Percentiles rank a stretch among this genome's conserved stretches.
Evolutionary conservation across 2,329 filamentous ascomycete species (phyloP).

Genomic region (Ploettnerulaceae sp.): DNA sequence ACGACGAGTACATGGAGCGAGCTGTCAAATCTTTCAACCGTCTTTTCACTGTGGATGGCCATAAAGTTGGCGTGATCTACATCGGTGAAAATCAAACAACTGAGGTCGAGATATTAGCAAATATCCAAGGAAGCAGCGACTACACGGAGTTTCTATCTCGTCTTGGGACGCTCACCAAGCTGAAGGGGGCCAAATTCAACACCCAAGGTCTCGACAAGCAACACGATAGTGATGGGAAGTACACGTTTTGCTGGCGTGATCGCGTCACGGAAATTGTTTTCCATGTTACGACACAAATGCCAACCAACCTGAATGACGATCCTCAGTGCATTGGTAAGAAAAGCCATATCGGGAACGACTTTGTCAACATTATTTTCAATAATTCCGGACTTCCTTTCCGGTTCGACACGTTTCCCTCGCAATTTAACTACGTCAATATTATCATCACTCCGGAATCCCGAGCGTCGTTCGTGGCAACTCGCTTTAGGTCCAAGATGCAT

Average conservation of each 20-base stretch:
- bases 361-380: constrained; percentile 97
- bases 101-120: constrained; percentile 81
- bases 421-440: constrained; percentile 97
- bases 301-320: constrained; percentile 74
- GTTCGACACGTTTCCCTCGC: constrained; percentile 88
- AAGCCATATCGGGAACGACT: constrained; percentile 93
- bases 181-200: constrained; percentile 84
- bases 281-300: constrained; percentile 97
- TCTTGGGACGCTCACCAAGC: constrained; percentile 73
- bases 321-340: constrained; percentile 80
- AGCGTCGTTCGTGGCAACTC: constrained; percentile 66
- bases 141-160: constrained; percentile 81
- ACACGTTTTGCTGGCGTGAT: constrained; percentile 91
- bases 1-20: constrained; percentile 49
- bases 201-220: constrained; percentile 83
- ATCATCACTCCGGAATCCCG: constrained; percentile 86
- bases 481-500: constrained; percentile 39
- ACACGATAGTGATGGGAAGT: constrained; percentile 75
- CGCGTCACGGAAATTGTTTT: constrained; percentile 93
- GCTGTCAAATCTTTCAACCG: constrained; percentile 80
- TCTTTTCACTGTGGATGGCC: constrained; percentile 84
- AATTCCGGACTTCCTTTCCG: constrained; percentile 85
- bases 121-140: constrained; percentile 79
- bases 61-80: constrained; percentile 94
- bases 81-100: constrained; percentile 80